Evolutionary conservation across 1,284 basidiomycete genomes (phyloP).

Genomic region (Blastosporella zonata): DNA sequence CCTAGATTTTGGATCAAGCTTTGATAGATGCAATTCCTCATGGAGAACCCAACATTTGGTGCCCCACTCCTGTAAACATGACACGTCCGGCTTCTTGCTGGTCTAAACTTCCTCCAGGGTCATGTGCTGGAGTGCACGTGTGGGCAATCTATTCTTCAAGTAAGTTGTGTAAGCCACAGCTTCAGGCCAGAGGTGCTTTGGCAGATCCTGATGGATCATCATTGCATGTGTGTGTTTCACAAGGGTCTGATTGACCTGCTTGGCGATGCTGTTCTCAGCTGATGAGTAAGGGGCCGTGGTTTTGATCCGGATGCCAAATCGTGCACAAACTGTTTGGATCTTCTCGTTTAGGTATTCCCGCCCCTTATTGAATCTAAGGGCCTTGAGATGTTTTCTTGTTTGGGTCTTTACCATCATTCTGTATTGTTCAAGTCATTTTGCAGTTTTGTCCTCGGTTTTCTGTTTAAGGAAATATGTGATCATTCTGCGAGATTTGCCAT

Average conservation of each 20-base stretch:
- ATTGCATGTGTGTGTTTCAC: conserved; percentile 22
- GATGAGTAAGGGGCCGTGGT: conserved; percentile 21
- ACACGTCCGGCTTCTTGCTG: conserved; percentile 13
- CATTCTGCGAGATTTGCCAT: conserved; percentile 20
- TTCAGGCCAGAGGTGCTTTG: conserved; percentile 5
- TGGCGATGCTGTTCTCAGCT: conserved; percentile 25
- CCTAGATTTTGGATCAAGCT: conserved; percentile 10
- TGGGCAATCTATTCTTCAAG: conserved; percentile 4
- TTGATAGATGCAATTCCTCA: conserved; percentile 8
- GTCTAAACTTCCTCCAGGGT: conserved; percentile 10
- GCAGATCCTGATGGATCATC: conserved; percentile 14
- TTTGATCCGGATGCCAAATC: conserved; percentile 17
- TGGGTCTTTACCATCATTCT: conserved; percentile 22
- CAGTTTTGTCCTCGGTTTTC: conserved; percentile 21
- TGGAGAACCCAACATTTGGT: conserved; percentile 11
- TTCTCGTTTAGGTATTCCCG: conserved; percentile 20
- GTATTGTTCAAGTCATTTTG: conserved; percentile 20
- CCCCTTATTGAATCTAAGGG: conserved; percentile 19
- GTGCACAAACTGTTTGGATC: conserved; percentile 9
- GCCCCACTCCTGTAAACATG: conserved; percentile 10
- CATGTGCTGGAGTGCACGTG: not conserved
- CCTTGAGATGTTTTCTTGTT: conserved; percentile 18
- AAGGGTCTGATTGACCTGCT: conserved; percentile 22
- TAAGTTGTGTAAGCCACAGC: conserved; percentile 1
- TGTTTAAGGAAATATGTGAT: conserved; percentile 20